Conservation (phyloP, 2,329 filamentous ascomycete genomes). For the Penicillium frequentans region DNA sequence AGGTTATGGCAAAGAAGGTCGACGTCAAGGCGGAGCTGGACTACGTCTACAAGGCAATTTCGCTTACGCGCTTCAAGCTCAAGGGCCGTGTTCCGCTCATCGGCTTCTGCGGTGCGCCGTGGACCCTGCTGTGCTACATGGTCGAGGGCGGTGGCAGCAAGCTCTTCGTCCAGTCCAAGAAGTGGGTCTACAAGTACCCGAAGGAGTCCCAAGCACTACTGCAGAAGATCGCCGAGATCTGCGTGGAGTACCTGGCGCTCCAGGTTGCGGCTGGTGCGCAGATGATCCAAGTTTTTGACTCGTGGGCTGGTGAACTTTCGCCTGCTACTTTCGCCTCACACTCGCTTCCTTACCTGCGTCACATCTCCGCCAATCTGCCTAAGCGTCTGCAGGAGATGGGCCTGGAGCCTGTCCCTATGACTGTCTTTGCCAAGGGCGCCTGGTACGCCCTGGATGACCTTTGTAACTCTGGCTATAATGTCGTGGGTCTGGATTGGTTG, state of each 20-base stretch:
- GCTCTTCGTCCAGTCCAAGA: slow-evolving; percentile 91
- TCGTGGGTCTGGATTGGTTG: slow-evolving; percentile 93
- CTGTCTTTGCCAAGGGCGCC: slow-evolving; percentile 95
- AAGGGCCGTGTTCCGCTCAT: slow-evolving; percentile 86
- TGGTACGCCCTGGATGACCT: slow-evolving; percentile 91
- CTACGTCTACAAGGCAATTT: slow-evolving; percentile 96
- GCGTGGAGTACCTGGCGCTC: slow-evolving; percentile 88
- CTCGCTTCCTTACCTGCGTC: slow-evolving; percentile 78
- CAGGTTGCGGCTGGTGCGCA: slow-evolving; percentile 94
- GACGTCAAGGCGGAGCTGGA: slow-evolving; percentile 80
- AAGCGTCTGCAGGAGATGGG: slow-evolving; percentile 70
- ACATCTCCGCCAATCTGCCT: slow-evolving; percentile 81
- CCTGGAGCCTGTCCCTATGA: slow-evolving; percentile 86
- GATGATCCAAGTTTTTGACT: slow-evolving; percentile 96
- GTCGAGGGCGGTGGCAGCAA: slow-evolving; percentile 96
- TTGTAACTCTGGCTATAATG: slow-evolving; percentile 86
- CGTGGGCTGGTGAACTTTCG: slow-evolving; percentile 92
- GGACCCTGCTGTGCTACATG: slow-evolving; percentile 98
- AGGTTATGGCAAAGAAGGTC: slow-evolving; percentile 75
- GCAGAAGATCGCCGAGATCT: slow-evolving; percentile 89
- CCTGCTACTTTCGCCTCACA: slow-evolving; percentile 81
- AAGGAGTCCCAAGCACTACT: slow-evolving; percentile 77
- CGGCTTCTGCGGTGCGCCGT: slow-evolving; percentile 95
- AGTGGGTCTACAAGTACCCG: slow-evolving; percentile 90
- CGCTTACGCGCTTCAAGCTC: slow-evolving; percentile 83